Conservation (phyloP, 202 grass and related monocot genomes). For the Eragrostis tef region DNA sequence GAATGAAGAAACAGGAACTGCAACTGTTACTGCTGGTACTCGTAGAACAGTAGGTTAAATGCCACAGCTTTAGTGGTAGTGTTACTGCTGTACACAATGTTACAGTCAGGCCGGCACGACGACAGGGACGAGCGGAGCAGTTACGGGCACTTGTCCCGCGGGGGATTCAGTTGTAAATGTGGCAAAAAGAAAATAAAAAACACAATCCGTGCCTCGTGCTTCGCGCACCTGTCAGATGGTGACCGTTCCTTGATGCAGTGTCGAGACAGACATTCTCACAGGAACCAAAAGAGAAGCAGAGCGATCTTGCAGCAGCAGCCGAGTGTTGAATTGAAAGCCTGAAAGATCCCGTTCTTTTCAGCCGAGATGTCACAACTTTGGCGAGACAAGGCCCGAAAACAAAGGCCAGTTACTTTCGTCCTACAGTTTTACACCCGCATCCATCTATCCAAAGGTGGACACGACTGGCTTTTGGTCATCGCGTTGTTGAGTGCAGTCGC, state of each 20-base stretch:
- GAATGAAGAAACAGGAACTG: neutral
- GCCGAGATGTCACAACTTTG: conserved; percentile 38
- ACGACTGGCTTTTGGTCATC: neutral
- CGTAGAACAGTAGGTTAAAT: neutral
- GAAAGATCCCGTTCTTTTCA: conserved; percentile 57
- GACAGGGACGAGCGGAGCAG: neutral
- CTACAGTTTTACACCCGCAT: neutral
- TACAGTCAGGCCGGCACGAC: neutral
- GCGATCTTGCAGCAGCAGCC: neutral
- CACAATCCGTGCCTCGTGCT: neutral
- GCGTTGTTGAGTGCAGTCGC: neutral
- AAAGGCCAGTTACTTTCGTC: neutral
- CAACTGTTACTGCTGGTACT: neutral
- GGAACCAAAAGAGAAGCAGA: neutral
- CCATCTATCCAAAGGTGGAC: neutral
- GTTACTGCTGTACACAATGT: neutral
- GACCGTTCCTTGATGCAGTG: conserved; percentile 42
- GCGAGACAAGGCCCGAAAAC: conserved; percentile 4
- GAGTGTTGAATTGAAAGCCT: too few relatives aligned
- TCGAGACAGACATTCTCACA: neutral
- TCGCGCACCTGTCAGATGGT: conserved; percentile 23
- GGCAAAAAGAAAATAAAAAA: neutral
- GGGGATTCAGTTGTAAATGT: conserved; percentile 48
- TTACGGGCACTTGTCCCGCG: conserved; percentile 55
- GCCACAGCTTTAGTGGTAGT: neutral